Evolutionary conservation across 2,329 filamentous ascomycete genomes (phyloP).

Genomic region (Macrophomina pseudophaseolina): DNA sequence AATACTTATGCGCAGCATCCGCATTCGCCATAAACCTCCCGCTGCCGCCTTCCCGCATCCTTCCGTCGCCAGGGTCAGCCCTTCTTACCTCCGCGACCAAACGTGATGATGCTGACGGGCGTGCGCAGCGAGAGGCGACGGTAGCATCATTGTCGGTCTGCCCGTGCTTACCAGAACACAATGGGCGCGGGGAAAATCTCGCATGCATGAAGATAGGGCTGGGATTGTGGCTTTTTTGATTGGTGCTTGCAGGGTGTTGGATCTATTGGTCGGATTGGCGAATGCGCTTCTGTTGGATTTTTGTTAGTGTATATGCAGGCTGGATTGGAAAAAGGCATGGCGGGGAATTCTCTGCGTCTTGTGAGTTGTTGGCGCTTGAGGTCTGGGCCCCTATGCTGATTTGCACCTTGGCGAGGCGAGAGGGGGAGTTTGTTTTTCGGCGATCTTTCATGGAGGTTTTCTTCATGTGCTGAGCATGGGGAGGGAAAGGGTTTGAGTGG

Average conservation of each 20-base stretch:
- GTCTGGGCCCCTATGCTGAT: background rate
- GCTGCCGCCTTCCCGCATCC: no score
- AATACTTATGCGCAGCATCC: no score
- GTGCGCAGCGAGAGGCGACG: no score
- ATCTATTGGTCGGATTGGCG: background rate
- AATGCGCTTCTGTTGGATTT: background rate
- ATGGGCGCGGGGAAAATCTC: no score
- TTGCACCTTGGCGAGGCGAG: background rate
- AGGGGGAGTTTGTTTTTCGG: background rate
- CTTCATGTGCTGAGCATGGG: no score
- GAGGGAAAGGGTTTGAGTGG: background rate
- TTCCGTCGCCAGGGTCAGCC: no score
- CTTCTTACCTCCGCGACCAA: no score
- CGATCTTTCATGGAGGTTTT: background rate
- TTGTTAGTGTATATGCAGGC: background rate
- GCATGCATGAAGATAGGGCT: background rate
- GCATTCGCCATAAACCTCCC: no score
- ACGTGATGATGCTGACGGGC: background rate
- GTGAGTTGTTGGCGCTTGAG: background rate
- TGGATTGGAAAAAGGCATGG: background rate
- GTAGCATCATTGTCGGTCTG: background rate
- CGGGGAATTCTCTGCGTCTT: background rate
- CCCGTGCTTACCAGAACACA: background rate
- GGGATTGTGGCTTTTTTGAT: background rate
- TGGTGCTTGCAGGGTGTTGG: background rate